Evolutionary conservation across 164 flowering plant species (phyloP).

Genomic region (Euptelea pleiosperma): DNA sequence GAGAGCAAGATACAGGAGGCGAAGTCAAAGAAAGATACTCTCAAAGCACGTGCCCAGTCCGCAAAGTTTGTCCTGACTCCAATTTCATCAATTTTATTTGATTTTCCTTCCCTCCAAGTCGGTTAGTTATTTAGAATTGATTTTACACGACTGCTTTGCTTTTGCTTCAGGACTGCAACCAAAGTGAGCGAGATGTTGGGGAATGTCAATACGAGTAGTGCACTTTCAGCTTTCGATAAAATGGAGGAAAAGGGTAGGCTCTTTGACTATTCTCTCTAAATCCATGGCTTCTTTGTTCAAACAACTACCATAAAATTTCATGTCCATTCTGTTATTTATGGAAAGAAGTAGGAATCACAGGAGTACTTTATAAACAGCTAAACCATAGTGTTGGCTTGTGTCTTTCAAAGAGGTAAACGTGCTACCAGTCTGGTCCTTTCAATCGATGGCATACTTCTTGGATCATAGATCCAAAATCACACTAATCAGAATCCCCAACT

Average conservation of each 20-base stretch:
- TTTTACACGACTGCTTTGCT: not conserved
- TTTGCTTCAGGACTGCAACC: conserved; percentile 70
- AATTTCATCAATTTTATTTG: not conserved
- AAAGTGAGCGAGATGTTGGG: conserved; percentile 95
- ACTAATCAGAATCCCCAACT: too few species aligned
- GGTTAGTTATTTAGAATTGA: not conserved
- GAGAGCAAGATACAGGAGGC: conserved; percentile 99
- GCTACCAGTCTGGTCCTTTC: too few species aligned
- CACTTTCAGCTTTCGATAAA: conserved; percentile 96
- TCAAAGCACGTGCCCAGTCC: conserved; percentile 97
- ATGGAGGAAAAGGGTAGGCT: conserved; percentile 96
- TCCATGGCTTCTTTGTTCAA: too few species aligned
- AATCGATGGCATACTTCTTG: not conserved
- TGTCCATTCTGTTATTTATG: too few species aligned
- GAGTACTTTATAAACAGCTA: too few species aligned
- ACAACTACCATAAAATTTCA: too few species aligned
- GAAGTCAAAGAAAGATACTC: conserved; percentile 86
- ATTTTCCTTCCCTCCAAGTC: conserved; percentile 8
- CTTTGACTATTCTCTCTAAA: not conserved
- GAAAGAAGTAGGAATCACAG: too few species aligned
- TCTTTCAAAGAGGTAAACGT: too few species aligned
- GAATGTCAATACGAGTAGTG: conserved; percentile 88
- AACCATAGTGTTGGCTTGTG: too few species aligned
- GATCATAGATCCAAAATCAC: not conserved
- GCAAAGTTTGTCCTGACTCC: conserved; percentile 65